A percentile compares a stretch with the other conserved stretches of the same genome.
These are phyloP conservation scores for Schwanniomyces sp. DNA, from an alignment of 805 yeast species.

Conservation along the genomic window DNA sequence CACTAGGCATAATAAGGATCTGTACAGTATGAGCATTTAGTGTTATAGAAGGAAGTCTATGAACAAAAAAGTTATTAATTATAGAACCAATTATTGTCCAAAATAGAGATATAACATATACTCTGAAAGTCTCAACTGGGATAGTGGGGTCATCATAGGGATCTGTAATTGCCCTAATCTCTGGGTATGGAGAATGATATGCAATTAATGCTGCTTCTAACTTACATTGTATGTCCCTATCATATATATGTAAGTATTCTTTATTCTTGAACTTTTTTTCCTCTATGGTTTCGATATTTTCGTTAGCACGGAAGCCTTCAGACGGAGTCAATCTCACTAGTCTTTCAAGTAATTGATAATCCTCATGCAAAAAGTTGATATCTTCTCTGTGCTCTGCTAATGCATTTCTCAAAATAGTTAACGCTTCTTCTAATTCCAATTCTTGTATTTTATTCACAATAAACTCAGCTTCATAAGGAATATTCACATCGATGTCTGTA, in stretches of 20 bases:
- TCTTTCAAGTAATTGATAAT: constrained; percentile 30
- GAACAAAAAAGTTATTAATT: constrained; percentile 42
- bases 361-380: constrained; percentile 36
- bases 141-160: constrained; percentile 35
- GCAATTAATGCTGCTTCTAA: constrained; percentile 39
- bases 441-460: constrained; percentile 31
- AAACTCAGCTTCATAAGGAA: constrained; percentile 12
- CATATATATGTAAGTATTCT: constrained; percentile 22
- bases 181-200: constrained; percentile 43
- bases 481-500: constrained; percentile 6
- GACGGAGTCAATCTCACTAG: constrained; percentile 19
- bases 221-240: constrained; percentile 35
- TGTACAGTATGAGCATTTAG: constrained; percentile 40
- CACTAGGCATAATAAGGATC: constrained; percentile 38
- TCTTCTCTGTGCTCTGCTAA: constrained; percentile 34
- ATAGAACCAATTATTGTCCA: constrained; percentile 44
- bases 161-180: constrained; percentile 38
- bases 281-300: constrained; percentile 3
- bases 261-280: constrained; percentile 13
- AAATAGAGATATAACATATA: constrained; percentile 35
- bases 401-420: constrained; percentile 32
- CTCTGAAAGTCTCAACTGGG: constrained; percentile 37
- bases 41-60: constrained; percentile 36
- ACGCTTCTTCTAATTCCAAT: constrained; percentile 21
- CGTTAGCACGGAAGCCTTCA: constrained; percentile 6